A percentile compares a stretch with the other conserved stretches of the same genome.
phyloP scores from a whole-genome alignment of 495 filamentous ascomycete species.

The Usnea hakonensis region DNA sequence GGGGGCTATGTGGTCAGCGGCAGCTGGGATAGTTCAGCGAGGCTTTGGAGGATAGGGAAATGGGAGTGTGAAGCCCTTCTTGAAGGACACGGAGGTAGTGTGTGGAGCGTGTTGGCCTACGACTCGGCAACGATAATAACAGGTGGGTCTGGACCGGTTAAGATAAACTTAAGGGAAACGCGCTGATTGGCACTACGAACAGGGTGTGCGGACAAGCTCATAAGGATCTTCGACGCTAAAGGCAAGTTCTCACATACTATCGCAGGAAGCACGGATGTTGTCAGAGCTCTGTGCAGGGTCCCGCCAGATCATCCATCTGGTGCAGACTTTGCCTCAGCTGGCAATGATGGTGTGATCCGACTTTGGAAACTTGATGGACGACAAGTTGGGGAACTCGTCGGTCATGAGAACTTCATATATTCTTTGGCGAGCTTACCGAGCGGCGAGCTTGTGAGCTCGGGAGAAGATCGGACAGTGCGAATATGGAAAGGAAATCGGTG shows the following conservation, averaged over 20 bases:
- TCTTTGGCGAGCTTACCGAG: slow-evolving; percentile 67
- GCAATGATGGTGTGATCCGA: slow-evolving; percentile 79
- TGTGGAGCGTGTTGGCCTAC: slow-evolving; percentile 86
- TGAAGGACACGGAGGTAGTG: slow-evolving; percentile 66
- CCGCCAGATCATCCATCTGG: slow-evolving; percentile 68
- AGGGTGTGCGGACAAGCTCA: slow-evolving; percentile 80
- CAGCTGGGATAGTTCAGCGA: slow-evolving; percentile 86
- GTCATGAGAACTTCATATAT: slow-evolving; percentile 96
- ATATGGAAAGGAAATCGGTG: slow-evolving; percentile 80
- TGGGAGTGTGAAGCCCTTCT: slow-evolving; percentile 69
- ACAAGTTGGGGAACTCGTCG: slow-evolving; percentile 64
- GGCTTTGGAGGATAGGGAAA: slow-evolving; percentile 65
- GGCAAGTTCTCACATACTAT: slow-evolving; percentile 61
- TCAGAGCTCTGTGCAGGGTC: slow-evolving; percentile 77
- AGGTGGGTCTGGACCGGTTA: slow-evolving; percentile 37
- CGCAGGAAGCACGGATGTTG: slow-evolving; percentile 65
- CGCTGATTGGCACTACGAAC: slow-evolving; percentile 1
- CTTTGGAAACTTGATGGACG: slow-evolving; percentile 73
- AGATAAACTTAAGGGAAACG: neutral
- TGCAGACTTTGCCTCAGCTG: slow-evolving; percentile 80
- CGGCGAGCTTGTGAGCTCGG: slow-evolving; percentile 82
- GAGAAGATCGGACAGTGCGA: slow-evolving; percentile 85
- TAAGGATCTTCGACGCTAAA: slow-evolving; percentile 67
- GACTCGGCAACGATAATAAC: slow-evolving; percentile 77
- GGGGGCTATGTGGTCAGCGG: slow-evolving; percentile 74